Base-by-base conservation (phyloP, 1,139 yeast species). In the Geotrichum candidum region DNA sequence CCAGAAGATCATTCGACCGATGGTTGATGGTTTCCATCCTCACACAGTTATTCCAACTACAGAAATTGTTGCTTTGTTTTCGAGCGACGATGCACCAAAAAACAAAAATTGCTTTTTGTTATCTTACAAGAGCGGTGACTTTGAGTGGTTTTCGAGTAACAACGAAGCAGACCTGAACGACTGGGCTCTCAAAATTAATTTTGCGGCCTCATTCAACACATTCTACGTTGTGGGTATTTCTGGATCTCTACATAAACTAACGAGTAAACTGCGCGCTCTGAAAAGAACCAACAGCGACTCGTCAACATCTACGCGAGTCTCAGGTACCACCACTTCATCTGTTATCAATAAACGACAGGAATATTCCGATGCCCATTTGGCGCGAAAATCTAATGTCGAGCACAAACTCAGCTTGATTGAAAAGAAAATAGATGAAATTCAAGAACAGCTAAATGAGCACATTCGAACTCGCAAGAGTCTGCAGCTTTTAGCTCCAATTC, bases 121-220 rank as follows among this genome's bases (percentile, higher is more conserved):
- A n/a, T 70, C 73, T 0, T 70, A 72, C 15, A 68, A 76, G 7
- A 75, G 74, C 3, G 76, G 76, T 2, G 65, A 71, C 7, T 74
- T 71, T 56, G 78, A 76, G 54, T 74, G 75, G 73, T 72, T 76
- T 62, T 72, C 74, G 7, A 75, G 76, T 1, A 64, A 64, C 2
- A 63, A 68, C 3, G 72, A 70, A 35, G 69, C 62, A 0, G 87
- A 83, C 54, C 74, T 80, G 72, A 69, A 73, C 18, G 80, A 80
- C 38, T 86, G 90, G 90, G 78, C 84, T 56, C 76, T 77, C 51
- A 73, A 81, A 13, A 82, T 86, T 66, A 85, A 86, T 65, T 78
- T 80, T 65, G 75, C 84, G 13, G 82, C 86, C 0, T 79, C 87
- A 0, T 72, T 83, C 57, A 80, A 79, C 54, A 77, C 81, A 2